Evolutionary conservation across 192 early-diverging fungal genomes (phyloP).

Genomic region (Linnemannia schmuckeri): DNA sequence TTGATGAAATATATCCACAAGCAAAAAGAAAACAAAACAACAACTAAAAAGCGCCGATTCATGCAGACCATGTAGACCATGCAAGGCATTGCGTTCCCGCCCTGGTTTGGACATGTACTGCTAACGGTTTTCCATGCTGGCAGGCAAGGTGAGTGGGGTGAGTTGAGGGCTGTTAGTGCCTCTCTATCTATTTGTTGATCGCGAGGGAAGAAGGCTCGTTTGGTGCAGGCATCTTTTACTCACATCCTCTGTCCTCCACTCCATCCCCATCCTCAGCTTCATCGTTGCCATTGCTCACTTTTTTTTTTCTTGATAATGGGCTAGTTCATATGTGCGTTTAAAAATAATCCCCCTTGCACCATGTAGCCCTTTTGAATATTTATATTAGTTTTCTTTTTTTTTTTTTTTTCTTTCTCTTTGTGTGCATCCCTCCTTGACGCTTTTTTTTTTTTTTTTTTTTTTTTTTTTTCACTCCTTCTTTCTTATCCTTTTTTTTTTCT

Average conservation of each 20-base stretch:
- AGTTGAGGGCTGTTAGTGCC: too few species aligned
- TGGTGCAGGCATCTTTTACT: not conserved
- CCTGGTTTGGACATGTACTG: too few species aligned
- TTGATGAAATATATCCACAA: not conserved
- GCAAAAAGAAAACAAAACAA: not conserved
- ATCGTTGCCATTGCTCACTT: slow-evolving; percentile 1
- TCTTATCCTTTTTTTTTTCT: not conserved
- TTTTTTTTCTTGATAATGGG: not conserved
- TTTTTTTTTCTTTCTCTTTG: not conserved
- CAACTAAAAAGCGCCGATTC: too few species aligned
- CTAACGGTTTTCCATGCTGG: too few species aligned
- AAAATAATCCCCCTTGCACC: not conserved
- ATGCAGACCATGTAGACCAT: too few species aligned
- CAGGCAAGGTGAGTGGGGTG: too few species aligned
- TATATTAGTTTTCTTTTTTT: slow-evolving; percentile 4
- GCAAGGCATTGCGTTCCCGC: too few species aligned
- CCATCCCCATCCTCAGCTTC: not conserved
- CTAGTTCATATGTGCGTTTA: slow-evolving; percentile 4
- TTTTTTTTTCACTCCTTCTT: not conserved
- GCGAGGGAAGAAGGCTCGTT: too few species aligned
- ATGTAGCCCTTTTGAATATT: not conserved
- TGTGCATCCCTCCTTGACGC: not conserved
- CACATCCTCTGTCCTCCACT: too few species aligned
- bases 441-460: slow-evolving; percentile 1
- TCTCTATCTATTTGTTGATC: too few species aligned